Evolutionary conservation across 1,284 basidiomycete genomes (phyloP).

Genomic region (Cutaneotrichosporon dermatis): DNA sequence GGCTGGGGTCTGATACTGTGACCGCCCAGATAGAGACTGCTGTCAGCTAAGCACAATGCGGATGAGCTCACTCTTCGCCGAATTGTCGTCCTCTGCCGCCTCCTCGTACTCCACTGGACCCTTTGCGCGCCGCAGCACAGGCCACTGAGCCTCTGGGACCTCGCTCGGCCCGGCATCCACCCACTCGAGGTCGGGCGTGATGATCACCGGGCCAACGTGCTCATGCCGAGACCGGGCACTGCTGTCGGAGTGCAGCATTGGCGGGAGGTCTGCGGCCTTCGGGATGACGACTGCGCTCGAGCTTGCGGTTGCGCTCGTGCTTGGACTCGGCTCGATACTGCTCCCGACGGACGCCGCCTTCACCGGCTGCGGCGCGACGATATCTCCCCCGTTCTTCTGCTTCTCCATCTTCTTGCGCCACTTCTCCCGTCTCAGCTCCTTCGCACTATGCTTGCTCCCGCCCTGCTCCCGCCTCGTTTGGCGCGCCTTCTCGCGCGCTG

Average conservation of each 20-base stretch:
- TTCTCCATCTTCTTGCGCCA: slow-evolving; percentile 15
- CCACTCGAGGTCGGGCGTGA: slow-evolving; percentile 32
- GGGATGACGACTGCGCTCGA: too few species aligned
- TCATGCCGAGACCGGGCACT: slow-evolving; percentile 3
- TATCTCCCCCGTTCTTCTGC: background rate
- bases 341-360: background rate
- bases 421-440: slow-evolving; percentile 13
- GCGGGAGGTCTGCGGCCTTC: slow-evolving; percentile 19
- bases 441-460: slow-evolving; percentile 11
- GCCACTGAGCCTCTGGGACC: slow-evolving; percentile 20
- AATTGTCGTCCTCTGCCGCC: slow-evolving; percentile 27
- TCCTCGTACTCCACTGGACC: slow-evolving; percentile 38
- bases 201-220: slow-evolving; percentile 18
- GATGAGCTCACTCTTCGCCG: slow-evolving; percentile 28
- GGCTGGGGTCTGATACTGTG: slow-evolving; percentile 62
- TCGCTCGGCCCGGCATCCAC: slow-evolving; percentile 8
- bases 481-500: background rate
- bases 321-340: too few species aligned
- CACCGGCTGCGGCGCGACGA: slow-evolving; percentile 5
- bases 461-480: slow-evolving; percentile 1
- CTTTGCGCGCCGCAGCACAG: slow-evolving; percentile 27
- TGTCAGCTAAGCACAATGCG: slow-evolving; percentile 2
- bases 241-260: slow-evolving; percentile 27
- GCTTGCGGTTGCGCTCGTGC: too few species aligned
- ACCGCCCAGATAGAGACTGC: slow-evolving; percentile 73